These are phyloP conservation scores for Ophiostoma himal-ulmi DNA, from an alignment of 2,329 filamentous ascomycete species.

Conservation along the genomic window DNA sequence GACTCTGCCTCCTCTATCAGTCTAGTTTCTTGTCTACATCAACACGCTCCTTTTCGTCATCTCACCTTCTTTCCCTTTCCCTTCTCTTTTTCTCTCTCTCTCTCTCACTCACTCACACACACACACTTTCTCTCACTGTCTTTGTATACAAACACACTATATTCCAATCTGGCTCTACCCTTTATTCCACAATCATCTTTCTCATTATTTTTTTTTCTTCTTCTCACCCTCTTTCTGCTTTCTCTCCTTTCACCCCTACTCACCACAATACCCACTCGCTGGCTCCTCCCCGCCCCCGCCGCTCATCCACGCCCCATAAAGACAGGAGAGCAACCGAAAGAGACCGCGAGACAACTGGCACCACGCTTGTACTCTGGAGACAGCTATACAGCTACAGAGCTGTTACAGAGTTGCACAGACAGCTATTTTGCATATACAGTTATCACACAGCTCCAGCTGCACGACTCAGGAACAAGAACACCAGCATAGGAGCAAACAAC, in stretches of 20 bases:
- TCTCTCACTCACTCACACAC: not conserved
- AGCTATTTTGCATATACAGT: not conserved
- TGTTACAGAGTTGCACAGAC: not conserved
- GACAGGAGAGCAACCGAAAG: slow-evolving; percentile 1
- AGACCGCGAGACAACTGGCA: not conserved
- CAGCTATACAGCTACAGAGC: not conserved
- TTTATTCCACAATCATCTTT: not conserved
- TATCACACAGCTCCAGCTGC: not conserved
- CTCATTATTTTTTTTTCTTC: not conserved
- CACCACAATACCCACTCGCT: not conserved
- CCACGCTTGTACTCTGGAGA: not conserved
- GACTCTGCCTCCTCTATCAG: not conserved
- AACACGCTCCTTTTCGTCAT: slow-evolving; percentile 1
- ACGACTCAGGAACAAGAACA: not conserved
- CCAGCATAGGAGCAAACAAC: not conserved
- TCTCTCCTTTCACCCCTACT: not conserved
- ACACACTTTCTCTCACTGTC: not conserved
- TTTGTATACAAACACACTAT: too few species aligned
- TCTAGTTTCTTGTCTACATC: not conserved
- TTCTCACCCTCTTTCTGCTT: not conserved
- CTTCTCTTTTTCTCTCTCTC: not conserved
- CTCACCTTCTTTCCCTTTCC: not conserved
- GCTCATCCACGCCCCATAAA: slow-evolving; percentile 4
- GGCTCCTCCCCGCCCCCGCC: slow-evolving; percentile 13
- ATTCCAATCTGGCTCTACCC: not conserved